Evolutionary conservation across 1,139 yeast species (phyloP).

Genomic region (Kazachstania sp.): DNA sequence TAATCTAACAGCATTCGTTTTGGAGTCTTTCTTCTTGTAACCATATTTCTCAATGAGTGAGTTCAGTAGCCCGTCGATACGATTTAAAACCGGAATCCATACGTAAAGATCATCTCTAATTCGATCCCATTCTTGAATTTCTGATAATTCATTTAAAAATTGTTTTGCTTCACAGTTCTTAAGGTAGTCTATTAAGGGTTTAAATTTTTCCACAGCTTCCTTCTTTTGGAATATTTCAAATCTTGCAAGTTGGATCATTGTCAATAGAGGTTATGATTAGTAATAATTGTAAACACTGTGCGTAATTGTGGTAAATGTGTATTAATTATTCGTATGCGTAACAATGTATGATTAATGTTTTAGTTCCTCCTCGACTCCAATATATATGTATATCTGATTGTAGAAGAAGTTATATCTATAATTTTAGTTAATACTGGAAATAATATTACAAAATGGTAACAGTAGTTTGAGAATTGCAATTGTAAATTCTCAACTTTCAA

Average conservation of each 20-base stretch:
- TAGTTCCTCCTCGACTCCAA: no score
- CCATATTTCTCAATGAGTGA: constrained; percentile 45
- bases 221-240: constrained; percentile 28
- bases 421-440: no score
- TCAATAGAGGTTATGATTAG: not conserved
- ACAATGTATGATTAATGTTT: no score
- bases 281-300: no score
- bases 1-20: constrained; percentile 40
- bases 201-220: constrained; percentile 23
- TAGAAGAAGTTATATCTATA: no score
- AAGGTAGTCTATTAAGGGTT: constrained; percentile 29
- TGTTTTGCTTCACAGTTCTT: constrained; percentile 15
- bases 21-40: constrained; percentile 22
- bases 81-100: constrained; percentile 70
- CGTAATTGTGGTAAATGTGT: no score
- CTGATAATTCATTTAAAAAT: constrained; percentile 21
- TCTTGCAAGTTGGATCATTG: constrained; percentile 27
- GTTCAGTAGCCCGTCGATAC: constrained; percentile 63
- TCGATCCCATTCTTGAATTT: constrained; percentile 44
- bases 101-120: constrained; percentile 67
- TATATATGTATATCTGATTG: no score
- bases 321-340: no score
- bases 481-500: no score
- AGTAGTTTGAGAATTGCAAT: no score
- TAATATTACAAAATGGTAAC: no score